A percentile compares a stretch with the other conserved stretches of the same genome.
These are phyloP conservation scores for Annona cherimola DNA, from an alignment of 164 flowering plant genomes.

Conservation along the genomic window DNA sequence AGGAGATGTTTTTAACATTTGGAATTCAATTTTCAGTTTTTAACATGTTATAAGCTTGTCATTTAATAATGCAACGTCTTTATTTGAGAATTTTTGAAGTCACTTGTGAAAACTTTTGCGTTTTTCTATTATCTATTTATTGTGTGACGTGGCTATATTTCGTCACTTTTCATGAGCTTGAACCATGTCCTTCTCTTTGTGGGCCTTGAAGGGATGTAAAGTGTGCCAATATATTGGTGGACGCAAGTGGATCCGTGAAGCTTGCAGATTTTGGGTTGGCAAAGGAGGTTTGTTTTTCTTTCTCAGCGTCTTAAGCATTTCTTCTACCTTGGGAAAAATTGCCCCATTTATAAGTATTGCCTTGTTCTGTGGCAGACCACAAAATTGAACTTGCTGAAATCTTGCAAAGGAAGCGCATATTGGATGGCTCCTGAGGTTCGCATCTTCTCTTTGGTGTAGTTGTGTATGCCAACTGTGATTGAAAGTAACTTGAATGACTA, in stretches of 20 bases:
- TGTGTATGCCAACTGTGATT: background rate
- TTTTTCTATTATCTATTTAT: background rate
- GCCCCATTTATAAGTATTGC: slow-evolving; percentile 1
- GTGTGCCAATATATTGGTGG: slow-evolving; percentile 95
- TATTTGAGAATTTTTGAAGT: background rate
- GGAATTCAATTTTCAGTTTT: background rate
- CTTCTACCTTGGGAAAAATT: background rate
- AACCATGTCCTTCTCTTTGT: background rate
- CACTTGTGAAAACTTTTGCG: background rate
- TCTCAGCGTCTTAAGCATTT: background rate
- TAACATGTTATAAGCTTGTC: background rate
- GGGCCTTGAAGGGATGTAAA: slow-evolving; percentile 69
- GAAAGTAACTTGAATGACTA: background rate
- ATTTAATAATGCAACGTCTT: too few relatives aligned
- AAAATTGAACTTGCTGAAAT: slow-evolving; percentile 72
- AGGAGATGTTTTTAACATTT: background rate
- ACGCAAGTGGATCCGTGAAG: slow-evolving; percentile 77
- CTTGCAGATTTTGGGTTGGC: slow-evolving; percentile 99
- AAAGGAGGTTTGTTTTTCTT: slow-evolving; percentile 47
- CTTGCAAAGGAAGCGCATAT: slow-evolving; percentile 88
- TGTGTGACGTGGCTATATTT: background rate
- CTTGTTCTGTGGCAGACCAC: slow-evolving; percentile 47
- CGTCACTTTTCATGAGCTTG: background rate
- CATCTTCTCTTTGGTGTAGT: slow-evolving; percentile 7
- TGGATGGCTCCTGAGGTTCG: slow-evolving; percentile 99